Evolutionary conservation across 164 flowering plant species (phyloP).

Genomic region (Stephania japonica): DNA sequence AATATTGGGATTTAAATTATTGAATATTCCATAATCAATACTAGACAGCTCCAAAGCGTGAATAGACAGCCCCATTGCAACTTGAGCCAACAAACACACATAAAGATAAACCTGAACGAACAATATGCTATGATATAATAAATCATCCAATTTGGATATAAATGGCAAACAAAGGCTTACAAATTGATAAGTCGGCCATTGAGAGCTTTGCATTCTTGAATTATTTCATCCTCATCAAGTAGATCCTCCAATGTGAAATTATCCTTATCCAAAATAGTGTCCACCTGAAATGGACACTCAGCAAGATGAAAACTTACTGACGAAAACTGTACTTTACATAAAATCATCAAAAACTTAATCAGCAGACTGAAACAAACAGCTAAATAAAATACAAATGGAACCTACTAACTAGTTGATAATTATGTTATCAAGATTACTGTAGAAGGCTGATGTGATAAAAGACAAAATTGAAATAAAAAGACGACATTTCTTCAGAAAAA

Average conservation of each 20-base stretch:
- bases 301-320: background rate
- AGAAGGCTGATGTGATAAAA: background rate
- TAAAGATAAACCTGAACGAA: background rate
- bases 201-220: constrained; percentile 96
- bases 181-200: constrained; percentile 86
- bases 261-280: constrained; percentile 75
- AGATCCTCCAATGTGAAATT: constrained; percentile 77
- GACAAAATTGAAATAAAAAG: background rate
- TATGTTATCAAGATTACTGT: background rate
- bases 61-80: background rate
- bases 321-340: background rate
- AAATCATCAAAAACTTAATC: background rate
- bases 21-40: background rate
- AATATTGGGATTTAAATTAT: background rate
- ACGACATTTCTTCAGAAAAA: background rate
- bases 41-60: background rate
- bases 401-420: background rate
- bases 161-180: constrained; percentile 28
- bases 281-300: constrained; percentile 49
- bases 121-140: background rate
- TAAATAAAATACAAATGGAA: background rate
- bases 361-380: background rate
- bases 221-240: constrained; percentile 89
- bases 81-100: constrained; percentile 42
- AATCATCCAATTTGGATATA: background rate